phyloP scores from a whole-genome alignment of 495 filamentous ascomycete species.

The Filosporella fistucella region DNA sequence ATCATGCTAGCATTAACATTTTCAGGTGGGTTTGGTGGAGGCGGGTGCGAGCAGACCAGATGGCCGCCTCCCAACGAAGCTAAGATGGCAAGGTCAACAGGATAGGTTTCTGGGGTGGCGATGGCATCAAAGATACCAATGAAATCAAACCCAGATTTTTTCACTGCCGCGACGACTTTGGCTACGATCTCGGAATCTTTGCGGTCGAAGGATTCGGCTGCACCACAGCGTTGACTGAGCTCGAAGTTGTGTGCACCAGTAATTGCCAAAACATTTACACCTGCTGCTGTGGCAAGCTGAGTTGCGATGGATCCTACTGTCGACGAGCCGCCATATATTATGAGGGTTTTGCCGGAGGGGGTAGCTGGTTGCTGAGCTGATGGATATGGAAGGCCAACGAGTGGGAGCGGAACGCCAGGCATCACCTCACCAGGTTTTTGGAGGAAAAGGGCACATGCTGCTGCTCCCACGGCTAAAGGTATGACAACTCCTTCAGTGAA shows the following conservation, averaged over 20 bases:
- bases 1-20: conserved; percentile 40
- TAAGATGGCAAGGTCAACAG: conserved; percentile 30
- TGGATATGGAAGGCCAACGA: conserved; percentile 31
- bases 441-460: conserved; percentile 29
- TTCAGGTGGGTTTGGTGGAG: conserved; percentile 26
- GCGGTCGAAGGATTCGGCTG: conserved; percentile 28
- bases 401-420: conserved; percentile 26
- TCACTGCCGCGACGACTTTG: conserved; percentile 29
- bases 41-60: conserved; percentile 32
- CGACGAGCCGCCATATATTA: conserved; percentile 22
- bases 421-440: conserved; percentile 26
- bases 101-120: conserved; percentile 28
- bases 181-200: conserved; percentile 25
- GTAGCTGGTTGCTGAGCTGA: conserved; percentile 24
- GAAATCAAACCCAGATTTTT: conserved; percentile 10
- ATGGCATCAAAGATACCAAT: conserved; percentile 40
- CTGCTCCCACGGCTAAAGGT: conserved; percentile 30
- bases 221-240: conserved; percentile 47
- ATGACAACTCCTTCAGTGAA: conserved; percentile 34
- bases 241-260: conserved; percentile 49
- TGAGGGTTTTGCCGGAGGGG: conserved; percentile 22
- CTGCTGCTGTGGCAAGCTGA: conserved; percentile 19
- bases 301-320: conserved; percentile 17
- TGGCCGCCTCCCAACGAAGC: conserved; percentile 31
- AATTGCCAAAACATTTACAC: conserved; percentile 47